Evolutionary conservation across 1,139 yeast species (phyloP), one percentile per base, ranked within the genome.

Genomic region (Taphrina populina): DNA sequence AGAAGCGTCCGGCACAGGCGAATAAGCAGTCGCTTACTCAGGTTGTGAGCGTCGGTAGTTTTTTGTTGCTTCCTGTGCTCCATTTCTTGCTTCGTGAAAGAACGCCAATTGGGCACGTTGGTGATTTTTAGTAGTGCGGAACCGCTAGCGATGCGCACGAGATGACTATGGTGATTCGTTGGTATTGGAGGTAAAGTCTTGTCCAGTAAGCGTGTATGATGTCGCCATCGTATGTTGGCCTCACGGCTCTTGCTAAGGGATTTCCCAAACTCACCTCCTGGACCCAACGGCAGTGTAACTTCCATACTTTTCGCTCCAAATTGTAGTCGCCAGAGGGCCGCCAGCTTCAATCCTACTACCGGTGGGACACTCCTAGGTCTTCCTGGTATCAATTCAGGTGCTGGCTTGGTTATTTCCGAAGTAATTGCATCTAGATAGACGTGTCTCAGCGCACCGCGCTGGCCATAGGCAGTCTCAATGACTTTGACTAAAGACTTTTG

Each of bases 301-400:
- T 37, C 26, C 3, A 37, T 4, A 19, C 24, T 36, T 24, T 29
- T 37, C 21, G 15, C n/a, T 29, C 23, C 47, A 21, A 49, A 49
- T 21, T 49, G 54, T 13, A 49, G 24, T 7, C n/a, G 15, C 45
- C 44, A 49, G 13, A 49, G 32, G 11, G 54, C 54, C 6, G 8
- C 33, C 4, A 49, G 33, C n/a, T 19, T 15, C 4, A 7, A 10
- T n/a, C 34, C 15, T 11, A 29, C 36, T 19, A 19, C 21, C 2
- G 54, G 46, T n/a, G 46, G 40, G 17, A 32, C 15, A n/a, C 46
- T 37, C 24, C 54, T 21, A 4, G 27, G 13, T 15, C 15, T 13
- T 7, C 54, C 54, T 8, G 54, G 54, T 5, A 49, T 49, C 34
- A 39, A 24, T 33, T 49, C 54, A 8, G 39, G 29, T 15, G 36